A percentile compares a stretch with the other conserved stretches of the same genome.
Evolutionary conservation across 768 basidiomycete genomes (phyloP).

Genomic region (Cyathus striatus): DNA sequence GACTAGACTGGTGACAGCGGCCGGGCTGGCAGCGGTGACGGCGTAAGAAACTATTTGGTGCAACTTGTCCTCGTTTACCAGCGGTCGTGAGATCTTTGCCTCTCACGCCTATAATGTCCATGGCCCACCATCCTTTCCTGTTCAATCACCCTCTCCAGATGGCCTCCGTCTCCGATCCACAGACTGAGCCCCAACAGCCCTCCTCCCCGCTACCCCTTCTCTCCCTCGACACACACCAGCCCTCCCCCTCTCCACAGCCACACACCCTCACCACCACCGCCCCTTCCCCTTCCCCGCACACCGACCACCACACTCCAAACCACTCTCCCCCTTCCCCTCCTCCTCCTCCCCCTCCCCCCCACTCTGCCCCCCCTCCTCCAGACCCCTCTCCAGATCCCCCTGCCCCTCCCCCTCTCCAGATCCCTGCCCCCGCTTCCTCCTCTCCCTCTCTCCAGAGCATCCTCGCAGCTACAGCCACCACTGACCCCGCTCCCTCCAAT

Average conservation of each 20-base stretch:
- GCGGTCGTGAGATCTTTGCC: conserved; percentile 28
- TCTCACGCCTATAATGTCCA: conserved; percentile 43
- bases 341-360: conserved; percentile 38
- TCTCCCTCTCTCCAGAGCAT: too few species aligned
- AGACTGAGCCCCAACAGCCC: conserved; percentile 12
- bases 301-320: conserved; percentile 42
- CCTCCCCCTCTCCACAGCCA: too few species aligned
- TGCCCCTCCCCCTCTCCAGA: too few species aligned
- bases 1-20: too few species aligned
- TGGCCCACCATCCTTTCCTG: conserved; percentile 40
- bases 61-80: conserved; percentile 23
- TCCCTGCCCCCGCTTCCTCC: too few species aligned
- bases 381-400: too few species aligned
- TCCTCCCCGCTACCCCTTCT: too few species aligned
- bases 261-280: conserved; percentile 14
- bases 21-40: too few species aligned
- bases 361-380: too few species aligned
- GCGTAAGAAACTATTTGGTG: too few species aligned
- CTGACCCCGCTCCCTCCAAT: conserved; percentile 35
- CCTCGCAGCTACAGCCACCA: conserved; percentile 32
- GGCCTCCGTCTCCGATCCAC: conserved; percentile 21
- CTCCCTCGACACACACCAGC: too few species aligned
- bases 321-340: conserved; percentile 44
- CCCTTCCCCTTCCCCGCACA: conserved; percentile 17
- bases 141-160: conserved; percentile 41